Evolutionary conservation across 1,284 basidiomycete genomes (phyloP).

Genomic region (Phellopilus nigrolimitatus): DNA sequence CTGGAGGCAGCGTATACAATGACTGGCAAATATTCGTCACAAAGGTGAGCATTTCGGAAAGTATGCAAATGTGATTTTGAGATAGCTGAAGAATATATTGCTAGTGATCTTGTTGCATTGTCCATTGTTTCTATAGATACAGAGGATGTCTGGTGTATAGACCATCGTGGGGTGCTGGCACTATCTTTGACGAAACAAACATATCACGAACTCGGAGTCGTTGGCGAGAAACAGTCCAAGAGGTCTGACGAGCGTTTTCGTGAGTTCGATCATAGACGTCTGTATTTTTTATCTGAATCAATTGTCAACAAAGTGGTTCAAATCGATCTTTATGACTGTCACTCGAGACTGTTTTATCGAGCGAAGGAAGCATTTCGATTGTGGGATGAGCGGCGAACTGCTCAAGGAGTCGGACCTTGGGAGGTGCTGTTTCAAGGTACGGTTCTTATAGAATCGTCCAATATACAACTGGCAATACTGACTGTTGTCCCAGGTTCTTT

Average conservation of each 20-base stretch:
- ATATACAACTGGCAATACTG: neutral
- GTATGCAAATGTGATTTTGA: neutral
- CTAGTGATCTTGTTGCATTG: conserved; percentile 11
- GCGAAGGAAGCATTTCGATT: conserved; percentile 13
- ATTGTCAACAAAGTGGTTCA: conserved; percentile 5
- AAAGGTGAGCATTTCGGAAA: neutral
- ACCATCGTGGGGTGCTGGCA: conserved; percentile 50
- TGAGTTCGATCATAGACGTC: conserved; percentile 19
- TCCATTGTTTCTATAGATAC: conserved; percentile 18
- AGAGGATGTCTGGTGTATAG: conserved; percentile 62
- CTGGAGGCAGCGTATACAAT: conserved; percentile 1
- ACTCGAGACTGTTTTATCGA: conserved; percentile 6
- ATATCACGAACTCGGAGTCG: conserved; percentile 54
- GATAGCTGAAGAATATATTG: neutral
- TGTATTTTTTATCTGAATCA: conserved; percentile 5
- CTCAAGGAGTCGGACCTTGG: conserved; percentile 9
- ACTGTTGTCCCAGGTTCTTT: neutral
- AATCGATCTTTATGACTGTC: conserved; percentile 14
- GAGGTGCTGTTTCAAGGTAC: conserved; percentile 1
- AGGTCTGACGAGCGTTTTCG: conserved; percentile 40
- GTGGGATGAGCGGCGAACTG: conserved; percentile 14
- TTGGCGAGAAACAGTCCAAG: conserved; percentile 43
- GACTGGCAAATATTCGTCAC: conserved; percentile 5
- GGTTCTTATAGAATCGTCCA: too few species aligned
- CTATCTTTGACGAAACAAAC: conserved; percentile 48